These are phyloP conservation scores for Evernia prunastri DNA, from an alignment of 495 filamentous ascomycete species.

Conservation along the genomic window DNA sequence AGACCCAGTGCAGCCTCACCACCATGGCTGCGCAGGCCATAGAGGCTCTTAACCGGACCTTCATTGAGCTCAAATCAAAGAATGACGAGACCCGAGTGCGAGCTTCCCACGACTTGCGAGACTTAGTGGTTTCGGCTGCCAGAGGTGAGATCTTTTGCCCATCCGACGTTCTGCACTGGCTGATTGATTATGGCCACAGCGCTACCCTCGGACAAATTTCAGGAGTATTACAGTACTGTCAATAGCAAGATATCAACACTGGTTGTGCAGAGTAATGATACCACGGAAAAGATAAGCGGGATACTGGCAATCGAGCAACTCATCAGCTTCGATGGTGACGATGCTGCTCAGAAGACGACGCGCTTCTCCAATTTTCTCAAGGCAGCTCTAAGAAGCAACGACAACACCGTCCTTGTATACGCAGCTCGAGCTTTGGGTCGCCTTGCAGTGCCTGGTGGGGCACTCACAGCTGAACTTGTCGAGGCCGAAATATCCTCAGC, in stretches of 20 bases:
- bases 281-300: conserved; percentile 81
- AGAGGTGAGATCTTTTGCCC: conserved; percentile 36
- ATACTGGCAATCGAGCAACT: conserved; percentile 86
- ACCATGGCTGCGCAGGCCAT: conserved; percentile 18
- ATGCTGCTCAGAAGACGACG: conserved; percentile 87
- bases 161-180: background rate
- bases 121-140: conserved; percentile 44
- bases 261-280: conserved; percentile 71
- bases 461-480: conserved; percentile 90
- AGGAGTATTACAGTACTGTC: conserved; percentile 69
- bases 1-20: background rate
- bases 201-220: conserved; percentile 68
- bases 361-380: conserved; percentile 87
- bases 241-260: conserved; percentile 68
- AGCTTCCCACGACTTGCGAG: conserved; percentile 49
- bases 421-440: conserved; percentile 83
- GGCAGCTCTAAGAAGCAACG: conserved; percentile 78
- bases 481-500: conserved; percentile 94
- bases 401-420: conserved; percentile 75
- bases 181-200: conserved; percentile 44
- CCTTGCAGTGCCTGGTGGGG: conserved; percentile 85
- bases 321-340: conserved; percentile 93
- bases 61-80: conserved; percentile 48
- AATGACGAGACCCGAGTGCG: conserved; percentile 44
- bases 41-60: conserved; percentile 31